Evolutionary conservation across 768 basidiomycete genomes (phyloP), one percentile per base, ranked within the genome.

Genomic region (Mycena belliarum): DNA sequence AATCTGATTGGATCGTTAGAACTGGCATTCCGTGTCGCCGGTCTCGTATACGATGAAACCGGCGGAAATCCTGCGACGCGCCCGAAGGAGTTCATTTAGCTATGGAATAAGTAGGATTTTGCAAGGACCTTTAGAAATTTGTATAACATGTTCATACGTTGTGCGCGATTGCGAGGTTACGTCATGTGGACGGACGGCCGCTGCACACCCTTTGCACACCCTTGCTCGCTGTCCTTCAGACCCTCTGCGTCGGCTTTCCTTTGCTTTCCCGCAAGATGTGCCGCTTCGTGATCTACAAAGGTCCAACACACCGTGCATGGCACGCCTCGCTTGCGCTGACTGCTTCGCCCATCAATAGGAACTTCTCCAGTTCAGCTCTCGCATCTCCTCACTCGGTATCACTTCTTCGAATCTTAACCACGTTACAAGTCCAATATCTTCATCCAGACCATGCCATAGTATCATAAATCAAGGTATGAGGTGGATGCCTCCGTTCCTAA

Each of bases 221-320:
- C n/a, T n/a, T n/a, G n/a, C n/a, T n/a, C n/a, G n/a, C n/a, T n/a
- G n/a, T n/a, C n/a, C n/a, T n/a, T n/a, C n/a, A n/a, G n/a, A n/a
- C 18, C 15, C 6, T 23, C 4, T 4, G 2, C 21, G 21, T 41
- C 7, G 32, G 48, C 24, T 11, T n/a, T 11, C 20, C 43, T 25
- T n/a, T 62, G 26, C 28, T 41, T 45, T 32, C 24, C 35, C 25
- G 23, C 7, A 20, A 7, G 23, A 93, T 94, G 91, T 94, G 91
- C 70, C 89, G 91, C 18, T 89, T 94, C 66, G 88, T 96, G 63
- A 94, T 97, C 42, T 97, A 95, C 81, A 98, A 97, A 75, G 61
- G 61, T 57, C 4, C 21, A 25, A 23, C 9, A 28, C 2, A 3
- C 20, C 9, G 16, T 32, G 15, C 12, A 35, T 25, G 23, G n/a